A percentile compares a stretch with the other conserved stretches of the same genome.
Conservation (phyloP, 1,139 yeast species). For the Sugiyamaella castrensis region DNA sequence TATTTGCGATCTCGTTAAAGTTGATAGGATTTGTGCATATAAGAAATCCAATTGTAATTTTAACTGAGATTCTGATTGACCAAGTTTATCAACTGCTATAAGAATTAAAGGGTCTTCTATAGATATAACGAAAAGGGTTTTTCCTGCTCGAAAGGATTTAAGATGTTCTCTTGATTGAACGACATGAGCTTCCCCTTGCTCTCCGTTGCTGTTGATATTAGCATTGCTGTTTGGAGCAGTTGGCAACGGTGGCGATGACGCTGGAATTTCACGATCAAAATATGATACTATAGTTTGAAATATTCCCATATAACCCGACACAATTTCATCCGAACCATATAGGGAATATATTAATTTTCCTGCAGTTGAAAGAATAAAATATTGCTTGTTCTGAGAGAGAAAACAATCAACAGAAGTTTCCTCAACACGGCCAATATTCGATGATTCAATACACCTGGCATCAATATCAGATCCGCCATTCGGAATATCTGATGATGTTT, state of each 20-base stretch:
- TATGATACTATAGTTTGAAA: constrained; percentile 65
- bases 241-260: not conserved
- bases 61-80: constrained; percentile 55
- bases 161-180: constrained; percentile 18
- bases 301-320: constrained; percentile 65
- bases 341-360: constrained; percentile 90
- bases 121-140: constrained; percentile 57
- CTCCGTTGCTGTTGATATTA: not conserved
- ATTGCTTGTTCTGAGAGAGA: constrained; percentile 59
- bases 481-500: too few species aligned
- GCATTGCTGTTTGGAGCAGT: not conserved
- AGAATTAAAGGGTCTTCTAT: constrained; percentile 68
- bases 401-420: constrained; percentile 24
- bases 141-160: constrained; percentile 32
- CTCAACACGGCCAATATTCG: not conserved
- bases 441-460: not conserved
- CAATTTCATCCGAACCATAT: constrained; percentile 68
- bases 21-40: constrained; percentile 75
- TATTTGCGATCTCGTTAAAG: constrained; percentile 73
- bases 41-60: constrained; percentile 67
- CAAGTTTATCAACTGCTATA: constrained; percentile 63
- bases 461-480: too few species aligned
- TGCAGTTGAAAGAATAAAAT: constrained; percentile 80
- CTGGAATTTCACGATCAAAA: constrained; percentile 39
- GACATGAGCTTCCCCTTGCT: too few species aligned